Base-by-base conservation (phyloP, 306 rosid species). In the Quercus rubra region DNA sequence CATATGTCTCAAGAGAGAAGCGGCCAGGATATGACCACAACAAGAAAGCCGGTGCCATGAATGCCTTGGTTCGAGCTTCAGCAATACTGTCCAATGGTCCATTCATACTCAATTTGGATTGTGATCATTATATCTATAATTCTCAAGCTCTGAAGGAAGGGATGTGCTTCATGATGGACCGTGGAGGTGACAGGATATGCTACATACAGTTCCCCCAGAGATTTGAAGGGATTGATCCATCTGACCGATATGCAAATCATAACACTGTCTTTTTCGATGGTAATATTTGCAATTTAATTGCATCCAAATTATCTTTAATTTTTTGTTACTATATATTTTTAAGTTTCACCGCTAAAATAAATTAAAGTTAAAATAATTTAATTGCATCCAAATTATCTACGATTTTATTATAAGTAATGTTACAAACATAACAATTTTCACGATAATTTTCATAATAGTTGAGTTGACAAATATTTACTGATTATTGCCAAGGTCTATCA, bases 41-140 rank as follows among this genome's bases (percentile, higher is more conserved):
- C 88, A 91, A 91, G 88, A 93, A 93, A 86, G 98, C 94, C 27
- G 98, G 98, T 73, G 98, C 98, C 77, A 93, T 93, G 98, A 93
- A 93, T 4, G 89, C 97, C 61, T 54, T 93, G 97, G 97, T 93
- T 74, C 84, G 98, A 85, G 98, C 98, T 51, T 91, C 98, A 0
- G 97, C 97, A 21, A 84, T 93, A 28, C 74, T 93, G 69, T 90
- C 98, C 4, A 93, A 93, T 28, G 98, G 98, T 1, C 86, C 98
- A 1, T 93, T 93, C 68, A 90, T 93, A 59, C 97, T 91, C 31
- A 93, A 93, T 63, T 78, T 93, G 74, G 97, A 91, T 13, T 93
- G 98, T 83, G 93, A 93, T 80, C 98, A 93, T 77, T 93, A 93
- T 54, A 33, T 93, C 81, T 88, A 86, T 57, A 93, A 93, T 10